Evolutionary conservation across 1,139 yeast genomes (phyloP), one percentile per base, ranked within the genome.

Genomic region (Dujonia santamariae): DNA sequence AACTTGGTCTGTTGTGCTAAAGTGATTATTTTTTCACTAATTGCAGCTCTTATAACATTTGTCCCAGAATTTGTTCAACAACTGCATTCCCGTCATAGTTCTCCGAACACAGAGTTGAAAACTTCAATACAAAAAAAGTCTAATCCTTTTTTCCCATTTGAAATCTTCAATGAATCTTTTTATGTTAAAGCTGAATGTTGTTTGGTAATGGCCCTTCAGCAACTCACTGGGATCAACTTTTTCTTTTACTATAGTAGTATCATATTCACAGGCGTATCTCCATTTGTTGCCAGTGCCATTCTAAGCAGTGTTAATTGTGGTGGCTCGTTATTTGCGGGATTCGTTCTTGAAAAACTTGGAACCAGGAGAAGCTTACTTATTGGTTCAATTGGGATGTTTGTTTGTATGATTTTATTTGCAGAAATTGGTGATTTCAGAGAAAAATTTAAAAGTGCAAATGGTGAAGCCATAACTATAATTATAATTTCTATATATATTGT

Each of bases 211-310:
- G 45, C 46, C 11, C 51, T 57, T 26, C 68, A 62, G 41, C 68
- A 61, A 40, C 42, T 61, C 26, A 58, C 65, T 1, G 67, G 68
- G 1, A 56, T 62, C 22, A 61, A 59, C 36, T 59, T 55, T 31
- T 59, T 60, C 36, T 62, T 63, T 35, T 63, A 61, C 40, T 63
- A 51, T 37, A 57, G 63, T 11, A 44, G 50, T 4, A 35, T 40
- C 3, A 36, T 61, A 8, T 52, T 60, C 32, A 41, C 46, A 3
- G 28, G 28, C 4, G 20, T 33, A 4, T 28, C 36, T 3, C 28
- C 36, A 13, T 12, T 15, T 5, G 17, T 33, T 7, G 35, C 32
- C 13, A 20, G 23, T 5, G 24, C 34, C 5, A 18, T 33, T 8
- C 16, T 33, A 12, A 22, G 34, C 11, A 13, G 26, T 8, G 11